These are phyloP conservation scores for Tritrichomonas foetus DNA, from an alignment of 208 protist species.

Conservation along the genomic window DNA sequence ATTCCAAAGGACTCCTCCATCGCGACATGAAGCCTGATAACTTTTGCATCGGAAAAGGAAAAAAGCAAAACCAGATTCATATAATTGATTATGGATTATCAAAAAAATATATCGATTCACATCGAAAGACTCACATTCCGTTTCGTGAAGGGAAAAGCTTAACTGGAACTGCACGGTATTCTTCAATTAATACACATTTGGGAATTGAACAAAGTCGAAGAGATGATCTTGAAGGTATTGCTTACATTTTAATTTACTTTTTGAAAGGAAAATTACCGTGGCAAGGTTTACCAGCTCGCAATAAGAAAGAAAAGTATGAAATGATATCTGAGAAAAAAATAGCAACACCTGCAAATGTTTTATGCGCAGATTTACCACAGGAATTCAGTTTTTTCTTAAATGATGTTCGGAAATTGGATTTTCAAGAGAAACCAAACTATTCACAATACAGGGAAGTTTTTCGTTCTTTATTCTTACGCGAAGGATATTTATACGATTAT, in stretches of 20 bases:
- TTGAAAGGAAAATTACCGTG: constrained; percentile 43
- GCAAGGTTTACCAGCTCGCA: constrained; percentile 43
- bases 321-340: constrained; percentile 40
- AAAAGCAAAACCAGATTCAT: constrained; percentile 60
- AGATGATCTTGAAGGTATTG: constrained; percentile 48
- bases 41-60: constrained; percentile 84
- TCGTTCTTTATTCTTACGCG: not conserved
- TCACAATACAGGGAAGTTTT: not conserved
- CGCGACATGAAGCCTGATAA: constrained; percentile 93
- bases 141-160: not conserved
- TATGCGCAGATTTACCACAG: constrained; percentile 42
- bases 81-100: constrained; percentile 35
- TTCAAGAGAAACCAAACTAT: constrained; percentile 44
- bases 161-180: constrained; percentile 48
- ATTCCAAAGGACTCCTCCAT: constrained; percentile 91
- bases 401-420: constrained; percentile 39
- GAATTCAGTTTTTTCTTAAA: constrained; percentile 38
- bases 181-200: constrained; percentile 46
- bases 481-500: constrained; percentile 79
- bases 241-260: constrained; percentile 48
- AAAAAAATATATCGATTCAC: not conserved
- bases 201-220: constrained; percentile 44
- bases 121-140: constrained; percentile 7
- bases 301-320: constrained; percentile 39
- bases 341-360: not conserved